Evolutionary conservation across 768 basidiomycete species (phyloP), one percentile per base, ranked within the genome.

Genomic region (Filobasidium floriforme): DNA sequence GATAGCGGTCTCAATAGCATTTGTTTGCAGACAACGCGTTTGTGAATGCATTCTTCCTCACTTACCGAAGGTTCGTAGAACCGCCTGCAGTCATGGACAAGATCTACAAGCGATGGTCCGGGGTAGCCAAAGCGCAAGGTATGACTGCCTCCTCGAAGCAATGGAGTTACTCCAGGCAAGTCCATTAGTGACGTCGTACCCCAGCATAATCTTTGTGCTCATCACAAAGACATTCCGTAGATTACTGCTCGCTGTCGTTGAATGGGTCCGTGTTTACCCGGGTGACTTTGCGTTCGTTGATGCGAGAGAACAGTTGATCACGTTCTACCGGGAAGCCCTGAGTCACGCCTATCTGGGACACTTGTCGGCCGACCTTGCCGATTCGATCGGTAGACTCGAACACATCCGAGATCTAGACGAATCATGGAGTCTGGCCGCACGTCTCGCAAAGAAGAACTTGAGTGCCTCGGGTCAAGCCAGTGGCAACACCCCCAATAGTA

Each of bases 231-330:
- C 2, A 41, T 54, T n/a, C 29, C 7, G 9, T 29, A 65, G 64
- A 29, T 44, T 65, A 26, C 44, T 65, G 18, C 44, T 61, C 49
- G 63, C 63, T n/a, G 44, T 68, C 22, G 65, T 73, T 12, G 73
- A 76, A 28, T 78, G 77, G 77, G 69, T 73, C 7, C 61, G 63
- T 9, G 59, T 64, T 12, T 76, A 78, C 65, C 77, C 77, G 2
- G 77, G 77, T 2, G 77, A 78, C 59, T 65, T 78, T 15, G 64
- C 67, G 10, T 62, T 68, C 54, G 37, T 59, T 1, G 44, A 51
- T 9, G 70, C 69, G 1, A 67, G 69, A 41, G 52, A 62, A 4
- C 18, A 65, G 1, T 73, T 75, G 49, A 65, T 66, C 32, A 60
- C 66, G 19, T 68, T 75, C 49, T 65, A 75, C 18, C 66, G 66